Evolutionary conservation across 176 grass and related monocot genomes (phyloP).

Genomic region (Stipa capillata): DNA sequence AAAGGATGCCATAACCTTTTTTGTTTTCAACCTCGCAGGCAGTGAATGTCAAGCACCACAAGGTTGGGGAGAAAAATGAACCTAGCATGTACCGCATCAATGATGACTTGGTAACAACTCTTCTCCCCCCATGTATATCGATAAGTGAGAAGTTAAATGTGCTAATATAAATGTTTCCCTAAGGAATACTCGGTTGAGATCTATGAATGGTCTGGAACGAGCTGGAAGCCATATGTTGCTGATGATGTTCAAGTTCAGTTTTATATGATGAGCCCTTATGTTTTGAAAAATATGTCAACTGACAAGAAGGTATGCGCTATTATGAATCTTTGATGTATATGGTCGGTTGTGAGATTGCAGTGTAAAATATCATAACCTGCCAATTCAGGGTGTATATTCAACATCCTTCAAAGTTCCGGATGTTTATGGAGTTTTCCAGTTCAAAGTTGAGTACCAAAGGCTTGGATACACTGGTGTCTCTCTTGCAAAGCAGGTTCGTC

Average conservation of each 20-base stretch:
- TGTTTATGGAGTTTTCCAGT: constrained; percentile 99
- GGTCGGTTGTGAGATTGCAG: constrained; percentile 12
- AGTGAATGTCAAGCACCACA: constrained; percentile 75
- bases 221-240: constrained; percentile 90
- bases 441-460: constrained; percentile 89
- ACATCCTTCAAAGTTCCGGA: constrained; percentile 97
- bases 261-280: constrained; percentile 99
- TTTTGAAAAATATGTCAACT: constrained; percentile 73
- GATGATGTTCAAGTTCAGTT: constrained; percentile 99
- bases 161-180: constrained; percentile 25
- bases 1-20: not conserved
- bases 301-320: constrained; percentile 49
- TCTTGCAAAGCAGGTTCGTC: constrained; percentile 84
- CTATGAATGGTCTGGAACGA: constrained; percentile 97
- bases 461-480: constrained; percentile 89
- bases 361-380: constrained; percentile 10
- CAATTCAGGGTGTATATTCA: constrained; percentile 64
- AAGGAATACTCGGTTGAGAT: constrained; percentile 99
- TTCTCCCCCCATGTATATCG: constrained; percentile 13
- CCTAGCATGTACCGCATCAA: constrained; percentile 92
- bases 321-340: not conserved
- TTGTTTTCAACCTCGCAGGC: constrained; percentile 34
- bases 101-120: constrained; percentile 94
- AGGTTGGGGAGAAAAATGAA: constrained; percentile 78
- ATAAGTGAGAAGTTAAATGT: not conserved